A percentile compares a stretch with the other conserved stretches of the same genome.
These are phyloP conservation scores for Zasmidium cellare DNA, from an alignment of 2,329 filamentous ascomycete genomes.

Conservation along the genomic window DNA sequence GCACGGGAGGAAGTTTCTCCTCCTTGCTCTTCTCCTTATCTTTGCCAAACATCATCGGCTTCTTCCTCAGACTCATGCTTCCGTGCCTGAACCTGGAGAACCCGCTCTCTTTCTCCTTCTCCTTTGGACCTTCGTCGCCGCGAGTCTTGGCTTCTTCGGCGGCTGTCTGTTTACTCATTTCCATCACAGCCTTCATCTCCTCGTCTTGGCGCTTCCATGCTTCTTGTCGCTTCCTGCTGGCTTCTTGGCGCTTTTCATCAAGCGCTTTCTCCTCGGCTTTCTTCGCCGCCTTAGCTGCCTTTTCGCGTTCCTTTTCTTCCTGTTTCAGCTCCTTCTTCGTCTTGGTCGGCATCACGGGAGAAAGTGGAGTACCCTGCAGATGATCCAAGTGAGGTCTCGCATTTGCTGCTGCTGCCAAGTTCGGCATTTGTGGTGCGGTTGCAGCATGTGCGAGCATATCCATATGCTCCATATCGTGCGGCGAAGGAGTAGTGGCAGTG, in stretches of 20 bases:
- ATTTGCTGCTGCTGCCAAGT: neutral
- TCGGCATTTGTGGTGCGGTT: slow-evolving; percentile 17
- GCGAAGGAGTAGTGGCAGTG: slow-evolving; percentile 41
- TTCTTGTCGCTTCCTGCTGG: slow-evolving; percentile 51
- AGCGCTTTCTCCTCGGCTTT: slow-evolving; percentile 59
- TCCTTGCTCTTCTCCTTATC: slow-evolving; percentile 44
- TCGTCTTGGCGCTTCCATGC: slow-evolving; percentile 60
- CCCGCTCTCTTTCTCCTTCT: slow-evolving; percentile 33
- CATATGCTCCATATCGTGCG: slow-evolving; percentile 53
- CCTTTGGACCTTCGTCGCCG: slow-evolving; percentile 24
- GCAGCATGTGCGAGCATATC: slow-evolving; percentile 67
- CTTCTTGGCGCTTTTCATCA: slow-evolving; percentile 34
- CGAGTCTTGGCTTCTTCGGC: slow-evolving; percentile 50
- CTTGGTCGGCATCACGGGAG: slow-evolving; percentile 52
- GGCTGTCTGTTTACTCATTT: slow-evolving; percentile 65
- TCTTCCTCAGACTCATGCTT: slow-evolving; percentile 77
- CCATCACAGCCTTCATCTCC: slow-evolving; percentile 63
- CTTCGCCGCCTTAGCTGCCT: slow-evolving; percentile 57
- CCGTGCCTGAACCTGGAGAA: slow-evolving; percentile 66
- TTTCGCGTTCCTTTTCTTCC: slow-evolving; percentile 60
- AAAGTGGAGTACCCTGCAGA: slow-evolving; percentile 43
- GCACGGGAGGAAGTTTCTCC: slow-evolving; percentile 26
- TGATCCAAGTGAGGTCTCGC: slow-evolving; percentile 32
- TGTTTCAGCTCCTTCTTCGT: slow-evolving; percentile 75
- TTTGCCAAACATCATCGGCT: slow-evolving; percentile 55